A percentile compares a stretch with the other conserved stretches of the same genome.
phyloP scores from a whole-genome alignment of 306 rosid species.

The Herpetospermum pedunculosum region DNA sequence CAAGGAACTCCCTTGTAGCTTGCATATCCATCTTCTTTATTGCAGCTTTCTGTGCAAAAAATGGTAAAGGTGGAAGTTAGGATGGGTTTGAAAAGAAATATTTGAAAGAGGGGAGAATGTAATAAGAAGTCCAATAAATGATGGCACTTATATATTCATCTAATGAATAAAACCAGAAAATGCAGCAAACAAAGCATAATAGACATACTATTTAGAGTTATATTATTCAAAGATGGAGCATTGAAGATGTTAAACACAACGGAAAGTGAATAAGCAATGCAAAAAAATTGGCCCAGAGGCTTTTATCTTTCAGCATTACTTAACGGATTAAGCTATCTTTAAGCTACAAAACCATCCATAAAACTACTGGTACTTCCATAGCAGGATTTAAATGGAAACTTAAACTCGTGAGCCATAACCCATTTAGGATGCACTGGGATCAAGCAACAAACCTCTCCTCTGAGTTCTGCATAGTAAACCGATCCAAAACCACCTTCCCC shows the following conservation, averaged over 20 bases:
- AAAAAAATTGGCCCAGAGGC: neutral
- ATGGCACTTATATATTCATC: neutral
- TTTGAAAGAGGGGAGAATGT: neutral
- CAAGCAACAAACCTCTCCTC: conserved; percentile 66
- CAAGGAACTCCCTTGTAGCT: conserved; percentile 79
- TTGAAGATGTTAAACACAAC: neutral
- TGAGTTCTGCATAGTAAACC: conserved; percentile 71
- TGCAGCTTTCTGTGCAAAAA: conserved; percentile 57
- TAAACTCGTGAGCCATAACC: neutral
- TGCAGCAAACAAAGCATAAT: neutral
- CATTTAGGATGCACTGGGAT: neutral
- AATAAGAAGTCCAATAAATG: neutral
- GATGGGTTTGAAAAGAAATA: neutral
- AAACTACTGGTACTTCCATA: neutral
- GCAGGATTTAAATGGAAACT: neutral
- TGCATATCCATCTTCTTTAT: conserved; percentile 86
- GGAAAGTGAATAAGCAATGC: neutral
- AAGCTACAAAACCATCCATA: neutral
- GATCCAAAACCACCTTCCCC: conserved; percentile 92
- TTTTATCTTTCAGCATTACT: neutral
- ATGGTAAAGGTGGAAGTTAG: neutral
- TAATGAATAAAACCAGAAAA: neutral
- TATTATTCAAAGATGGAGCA: neutral
- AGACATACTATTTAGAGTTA: neutral
- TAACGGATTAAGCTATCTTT: neutral